Percentiles rank a stretch among this genome's conserved stretches.
Conservation (phyloP, 371 early-diverging fungal species). For the Rhizopus arrhizus region DNA sequence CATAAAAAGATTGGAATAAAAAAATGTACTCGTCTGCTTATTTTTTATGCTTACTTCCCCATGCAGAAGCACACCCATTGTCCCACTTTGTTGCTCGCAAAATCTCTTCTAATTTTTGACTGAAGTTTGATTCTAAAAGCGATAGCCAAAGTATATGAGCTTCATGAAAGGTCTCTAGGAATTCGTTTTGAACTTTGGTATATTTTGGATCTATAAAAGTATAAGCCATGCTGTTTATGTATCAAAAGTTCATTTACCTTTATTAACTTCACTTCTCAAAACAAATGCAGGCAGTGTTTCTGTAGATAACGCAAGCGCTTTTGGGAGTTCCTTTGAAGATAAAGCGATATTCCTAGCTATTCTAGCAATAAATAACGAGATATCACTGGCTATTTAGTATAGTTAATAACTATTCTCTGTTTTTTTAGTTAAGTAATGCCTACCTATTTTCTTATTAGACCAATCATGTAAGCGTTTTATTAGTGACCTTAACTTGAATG, state of each 20-base stretch:
- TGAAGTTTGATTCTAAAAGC: constrained; percentile 30
- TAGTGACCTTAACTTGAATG: constrained; percentile 10
- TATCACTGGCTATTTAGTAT: constrained; percentile 23
- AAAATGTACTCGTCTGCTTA: background rate
- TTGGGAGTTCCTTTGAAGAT: constrained; percentile 40
- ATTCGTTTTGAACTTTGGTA: constrained; percentile 20
- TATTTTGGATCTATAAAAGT: constrained; percentile 35
- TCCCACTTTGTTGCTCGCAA: constrained; percentile 31
- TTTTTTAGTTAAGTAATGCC: background rate
- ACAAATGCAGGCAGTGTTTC: constrained; percentile 27
- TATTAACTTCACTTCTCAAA: constrained; percentile 35
- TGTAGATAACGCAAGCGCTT: constrained; percentile 20
- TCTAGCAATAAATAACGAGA: constrained; percentile 39
- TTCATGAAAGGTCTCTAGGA: constrained; percentile 27
- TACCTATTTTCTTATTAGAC: constrained; percentile 25
- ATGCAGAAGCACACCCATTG: constrained; percentile 34
- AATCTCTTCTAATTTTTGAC: constrained; percentile 14
- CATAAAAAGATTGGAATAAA: background rate
- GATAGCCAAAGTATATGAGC: constrained; percentile 53
- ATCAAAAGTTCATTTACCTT: constrained; percentile 24
- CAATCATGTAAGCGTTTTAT: constrained; percentile 20
- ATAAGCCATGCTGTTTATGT: background rate
- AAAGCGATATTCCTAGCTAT: constrained; percentile 37
- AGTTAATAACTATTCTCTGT: background rate
- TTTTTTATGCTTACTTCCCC: constrained; percentile 36